Percentiles rank a stretch among this genome's conserved stretches.
Evolutionary conservation across 306 rosid species (phyloP).

Genomic region (Hippophae tibetana): DNA sequence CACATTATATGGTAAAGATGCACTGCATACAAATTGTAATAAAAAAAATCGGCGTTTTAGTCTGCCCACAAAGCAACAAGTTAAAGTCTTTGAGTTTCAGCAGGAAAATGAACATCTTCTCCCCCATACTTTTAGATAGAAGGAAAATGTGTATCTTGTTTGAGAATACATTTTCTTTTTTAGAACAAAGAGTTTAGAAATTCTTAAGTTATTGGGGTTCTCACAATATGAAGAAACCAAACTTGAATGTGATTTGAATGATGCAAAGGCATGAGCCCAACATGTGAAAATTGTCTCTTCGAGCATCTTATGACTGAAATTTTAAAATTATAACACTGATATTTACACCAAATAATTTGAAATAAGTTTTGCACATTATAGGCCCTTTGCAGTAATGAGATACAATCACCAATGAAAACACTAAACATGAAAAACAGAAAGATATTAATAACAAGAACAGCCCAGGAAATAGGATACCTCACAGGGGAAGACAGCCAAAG

Average conservation of each 20-base stretch:
- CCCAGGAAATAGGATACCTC: constrained; percentile 32
- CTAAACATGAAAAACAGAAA: too few species aligned
- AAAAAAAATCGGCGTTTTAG: background rate
- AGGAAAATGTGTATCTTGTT: background rate
- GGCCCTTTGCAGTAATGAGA: background rate
- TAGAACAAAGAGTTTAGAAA: background rate
- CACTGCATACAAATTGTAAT: background rate
- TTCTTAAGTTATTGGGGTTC: background rate
- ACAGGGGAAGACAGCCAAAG: constrained; percentile 81
- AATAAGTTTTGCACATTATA: background rate
- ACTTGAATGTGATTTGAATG: background rate
- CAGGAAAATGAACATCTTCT: background rate
- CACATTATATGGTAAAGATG: background rate
- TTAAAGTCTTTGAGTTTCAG: background rate
- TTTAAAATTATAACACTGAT: background rate
- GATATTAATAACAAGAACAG: too few species aligned
- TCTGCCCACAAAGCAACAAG: too few species aligned
- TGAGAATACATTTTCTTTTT: background rate
- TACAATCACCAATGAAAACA: too few species aligned
- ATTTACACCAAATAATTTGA: background rate
- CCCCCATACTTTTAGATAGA: background rate
- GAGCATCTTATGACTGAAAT: background rate
- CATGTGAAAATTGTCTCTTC: background rate
- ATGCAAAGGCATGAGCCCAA: background rate
- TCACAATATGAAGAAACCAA: background rate